Evolutionary conservation across 2,329 filamentous ascomycete species (phyloP), one percentile per base, ranked within the genome.

Genomic region (Pseudogymnoascus pannorum): DNA sequence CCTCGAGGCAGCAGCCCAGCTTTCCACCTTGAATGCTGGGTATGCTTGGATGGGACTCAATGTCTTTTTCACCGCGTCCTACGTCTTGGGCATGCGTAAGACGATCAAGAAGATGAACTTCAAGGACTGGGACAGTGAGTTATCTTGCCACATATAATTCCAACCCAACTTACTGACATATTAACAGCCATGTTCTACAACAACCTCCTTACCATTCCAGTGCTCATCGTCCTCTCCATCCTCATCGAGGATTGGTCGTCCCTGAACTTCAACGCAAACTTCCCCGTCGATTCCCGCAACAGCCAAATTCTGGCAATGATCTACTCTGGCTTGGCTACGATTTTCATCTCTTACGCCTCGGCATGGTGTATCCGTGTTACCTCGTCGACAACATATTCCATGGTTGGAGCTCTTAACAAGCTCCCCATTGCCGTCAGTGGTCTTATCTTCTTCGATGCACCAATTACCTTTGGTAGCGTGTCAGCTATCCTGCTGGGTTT

Each of bases 71-170:
- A 93, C 90, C 26, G 91, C 94, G 1, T 85, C 90, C 20, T 97
- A 96, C 70, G 81, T 97, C 54, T 78, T 99, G 66, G 85, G 89
- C 68, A 97, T 97, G 93, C 88, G 94, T 74, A 97, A 97, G 82
- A 88, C 95, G 67, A 97, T 99, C 75, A 97, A 97, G 87, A 86
- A 95, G 77, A 97, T 96, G 80, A 97, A 96, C 81, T 97, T 99
- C 79, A 97, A 96, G 83, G 94, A 97, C 75, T 97, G 95, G 81
- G 94, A 99, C 75, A 96, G 93, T 97, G 83, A 78, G 93, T 86
- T 42, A 42, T 44, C 48, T 11, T 59, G 8, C 4, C 12, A 14
- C 11, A 61, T 35, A 29, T 7, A n/a, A 62, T 57, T 12, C 33
- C 14, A 18, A n/a, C n/a, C 12, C 36, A 22, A 31, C 26, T 18